Base-by-base conservation (phyloP, 1,284 basidiomycete genomes). In the Malassezia psittaci region DNA sequence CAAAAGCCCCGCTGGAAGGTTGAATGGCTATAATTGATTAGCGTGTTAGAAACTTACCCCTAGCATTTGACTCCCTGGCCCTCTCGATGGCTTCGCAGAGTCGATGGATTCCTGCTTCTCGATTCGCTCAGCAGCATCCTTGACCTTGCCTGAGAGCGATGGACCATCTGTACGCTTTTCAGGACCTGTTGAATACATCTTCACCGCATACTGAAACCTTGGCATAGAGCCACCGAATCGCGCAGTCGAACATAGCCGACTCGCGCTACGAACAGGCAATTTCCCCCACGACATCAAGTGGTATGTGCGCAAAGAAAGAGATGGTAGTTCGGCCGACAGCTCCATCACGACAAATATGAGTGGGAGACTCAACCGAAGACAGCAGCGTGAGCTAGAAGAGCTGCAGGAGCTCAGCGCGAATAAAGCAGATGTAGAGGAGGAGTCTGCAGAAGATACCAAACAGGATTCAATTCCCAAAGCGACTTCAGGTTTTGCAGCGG, bases 1-100 rank as follows among this genome's bases (percentile, higher is more conserved):
- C 16, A 96, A 72, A 0, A 80, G 82, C 0, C 87, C 90, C 0
- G 90, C 85, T 58, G 80, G 81, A 42, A 88, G 86, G 5, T 88
- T 90, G 76, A 96, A 94, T 3, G 90, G 86, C 47, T 48, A 12
- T 3, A 38, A 38, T 2, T 38, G 34, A 24, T 32, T 15, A 10
- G 9, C 18, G 9, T 5, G 9, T 13, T n/a, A 47, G 24, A 7
- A 29, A 29, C 45, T 18, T 47, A 47, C 45, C 3, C 45, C 45
- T 15, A 35, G n/a, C 19, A 37, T 10, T n/a, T 43, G 41, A 12
- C 16, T 43, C 11, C 41, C 16, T 15, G 41, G 15, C 6, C 13
- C 41, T 10, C 12, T 15, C 5, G 12, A 24, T 6, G 13, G 41
- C 15, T 24, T 43, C 13, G 41, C 21, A 10, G 21, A 32, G 21